Evolutionary conservation across 2,329 filamentous ascomycete genomes (phyloP).

Genomic region (Fusarium austroafricanum): DNA sequence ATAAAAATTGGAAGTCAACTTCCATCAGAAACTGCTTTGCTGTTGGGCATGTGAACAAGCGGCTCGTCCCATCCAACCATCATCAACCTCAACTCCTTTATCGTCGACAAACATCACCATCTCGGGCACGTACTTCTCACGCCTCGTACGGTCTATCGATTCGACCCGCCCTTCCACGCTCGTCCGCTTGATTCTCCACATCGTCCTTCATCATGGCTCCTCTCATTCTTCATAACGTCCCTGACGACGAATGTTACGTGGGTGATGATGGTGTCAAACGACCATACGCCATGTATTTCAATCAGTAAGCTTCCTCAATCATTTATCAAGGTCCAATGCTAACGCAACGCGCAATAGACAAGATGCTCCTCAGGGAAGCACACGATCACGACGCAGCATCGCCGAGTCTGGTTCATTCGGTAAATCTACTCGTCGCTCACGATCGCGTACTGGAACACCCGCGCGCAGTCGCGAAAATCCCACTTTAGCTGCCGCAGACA

Average conservation of each 20-base stretch:
- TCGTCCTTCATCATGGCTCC: conserved; percentile 63
- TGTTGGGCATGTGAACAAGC: conserved; percentile 27
- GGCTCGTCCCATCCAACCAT: conserved; percentile 2
- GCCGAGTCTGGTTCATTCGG: conserved; percentile 74
- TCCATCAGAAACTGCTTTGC: conserved; percentile 19
- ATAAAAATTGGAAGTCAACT: conserved; percentile 38
- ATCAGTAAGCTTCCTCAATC: conserved; percentile 60
- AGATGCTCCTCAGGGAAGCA: conserved; percentile 62
- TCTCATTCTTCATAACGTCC: conserved; percentile 75
- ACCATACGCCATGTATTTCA: conserved; percentile 74
- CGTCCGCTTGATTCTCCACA: conserved; percentile 1
- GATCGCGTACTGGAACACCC: conserved; percentile 70
- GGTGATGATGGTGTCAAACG: conserved; percentile 74
- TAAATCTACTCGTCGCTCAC: conserved; percentile 72
- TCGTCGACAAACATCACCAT: conserved; percentile 7
- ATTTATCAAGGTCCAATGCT: conserved; percentile 2
- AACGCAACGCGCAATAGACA: conserved; percentile 53
- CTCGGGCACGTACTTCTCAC: conserved; percentile 1
- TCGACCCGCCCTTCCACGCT: not conserved
- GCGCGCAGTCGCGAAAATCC: conserved; percentile 69
- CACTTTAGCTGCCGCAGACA: conserved; percentile 70
- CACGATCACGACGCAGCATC: conserved; percentile 64
- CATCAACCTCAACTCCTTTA: conserved; percentile 11
- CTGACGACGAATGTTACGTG: conserved; percentile 74
- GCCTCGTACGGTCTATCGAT: conserved; percentile 3